A percentile compares a stretch with the other conserved stretches of the same genome.
phyloP scores from a whole-genome alignment of 495 filamentous ascomycete species.

The Penicillium cinerascens region DNA sequence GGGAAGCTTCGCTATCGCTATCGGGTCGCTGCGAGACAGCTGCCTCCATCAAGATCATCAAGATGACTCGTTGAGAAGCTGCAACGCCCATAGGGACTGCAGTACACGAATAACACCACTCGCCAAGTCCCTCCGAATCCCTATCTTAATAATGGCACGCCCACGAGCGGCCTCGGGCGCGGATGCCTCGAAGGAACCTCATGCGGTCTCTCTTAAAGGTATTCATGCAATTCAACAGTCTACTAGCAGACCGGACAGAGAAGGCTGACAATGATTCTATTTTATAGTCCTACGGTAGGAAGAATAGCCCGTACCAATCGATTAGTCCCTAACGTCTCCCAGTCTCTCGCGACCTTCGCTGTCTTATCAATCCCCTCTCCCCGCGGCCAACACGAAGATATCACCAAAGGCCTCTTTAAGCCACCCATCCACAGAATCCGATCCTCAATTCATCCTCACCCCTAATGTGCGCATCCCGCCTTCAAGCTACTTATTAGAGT shows the following conservation, averaged over 20 bases:
- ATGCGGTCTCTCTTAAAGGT: constrained; percentile 84
- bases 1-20: constrained; percentile 16
- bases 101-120: neutral
- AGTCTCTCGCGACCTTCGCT: constrained; percentile 57
- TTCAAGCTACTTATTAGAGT: neutral
- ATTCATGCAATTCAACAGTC: constrained; percentile 13
- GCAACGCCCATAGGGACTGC: constrained; percentile 3
- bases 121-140: neutral
- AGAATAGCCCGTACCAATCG: too few relatives aligned
- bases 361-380: constrained; percentile 55
- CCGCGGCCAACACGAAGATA: constrained; percentile 46
- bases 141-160: constrained; percentile 34
- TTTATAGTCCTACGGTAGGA: constrained; percentile 42
- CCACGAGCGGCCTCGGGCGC: constrained; percentile 43
- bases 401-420: constrained; percentile 50
- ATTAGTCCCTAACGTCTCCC: constrained; percentile 14
- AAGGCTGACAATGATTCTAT: constrained; percentile 3
- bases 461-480: constrained; percentile 47
- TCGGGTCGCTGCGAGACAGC: constrained; percentile 2
- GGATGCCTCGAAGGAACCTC: constrained; percentile 70
- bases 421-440: constrained; percentile 45
- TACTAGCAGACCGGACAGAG: neutral
- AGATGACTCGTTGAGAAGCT: constrained; percentile 13
- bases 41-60: neutral
- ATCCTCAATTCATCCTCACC: constrained; percentile 55